A percentile compares a stretch with the other conserved stretches of the same genome.
These are phyloP conservation scores for Cutaneotrichosporon cyanovorans DNA, from an alignment of 1,284 basidiomycete genomes.

Conservation along the genomic window DNA sequence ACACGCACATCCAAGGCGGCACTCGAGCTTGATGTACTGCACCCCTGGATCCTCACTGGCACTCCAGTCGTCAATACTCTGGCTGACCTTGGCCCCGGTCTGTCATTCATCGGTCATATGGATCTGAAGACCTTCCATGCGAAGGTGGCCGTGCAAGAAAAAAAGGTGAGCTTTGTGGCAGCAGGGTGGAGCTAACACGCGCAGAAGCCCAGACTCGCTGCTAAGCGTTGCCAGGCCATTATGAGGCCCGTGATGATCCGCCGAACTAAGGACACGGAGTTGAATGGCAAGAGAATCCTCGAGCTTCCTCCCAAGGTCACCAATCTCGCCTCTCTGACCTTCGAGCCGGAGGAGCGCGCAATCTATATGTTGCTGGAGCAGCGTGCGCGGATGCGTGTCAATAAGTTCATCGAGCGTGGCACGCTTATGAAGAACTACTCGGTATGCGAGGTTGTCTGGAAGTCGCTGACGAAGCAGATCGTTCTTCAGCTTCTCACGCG, in stretches of 20 bases:
- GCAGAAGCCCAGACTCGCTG: conserved; percentile 30
- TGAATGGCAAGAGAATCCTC: conserved; percentile 40
- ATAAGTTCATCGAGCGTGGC: conserved; percentile 38
- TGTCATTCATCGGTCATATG: conserved; percentile 31
- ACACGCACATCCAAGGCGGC: conserved; percentile 34
- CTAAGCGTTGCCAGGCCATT: conserved; percentile 37
- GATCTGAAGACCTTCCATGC: conserved; percentile 30
- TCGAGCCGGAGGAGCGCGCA: conserved; percentile 39
- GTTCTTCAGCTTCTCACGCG: conserved; percentile 39
- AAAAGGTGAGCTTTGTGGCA: conserved; percentile 8
- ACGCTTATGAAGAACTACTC: conserved; percentile 44
- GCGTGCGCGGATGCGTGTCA: conserved; percentile 36
- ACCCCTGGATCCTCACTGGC: conserved; percentile 40
- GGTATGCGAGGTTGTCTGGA: conserved; percentile 2
- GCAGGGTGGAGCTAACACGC: not conserved
- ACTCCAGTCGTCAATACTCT: conserved; percentile 35
- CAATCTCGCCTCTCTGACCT: conserved; percentile 30
- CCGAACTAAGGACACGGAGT: conserved; percentile 39
- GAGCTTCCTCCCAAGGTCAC: conserved; percentile 36
- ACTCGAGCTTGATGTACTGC: conserved; percentile 27
- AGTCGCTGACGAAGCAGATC: conserved; percentile 3
- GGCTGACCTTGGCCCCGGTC: conserved; percentile 17
- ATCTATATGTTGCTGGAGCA: conserved; percentile 42
- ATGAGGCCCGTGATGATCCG: conserved; percentile 33
- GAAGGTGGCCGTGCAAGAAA: conserved; percentile 25